Base-by-base conservation (phyloP, 2,329 filamentous ascomycete species). In the Hypoxylon sp. region DNA sequence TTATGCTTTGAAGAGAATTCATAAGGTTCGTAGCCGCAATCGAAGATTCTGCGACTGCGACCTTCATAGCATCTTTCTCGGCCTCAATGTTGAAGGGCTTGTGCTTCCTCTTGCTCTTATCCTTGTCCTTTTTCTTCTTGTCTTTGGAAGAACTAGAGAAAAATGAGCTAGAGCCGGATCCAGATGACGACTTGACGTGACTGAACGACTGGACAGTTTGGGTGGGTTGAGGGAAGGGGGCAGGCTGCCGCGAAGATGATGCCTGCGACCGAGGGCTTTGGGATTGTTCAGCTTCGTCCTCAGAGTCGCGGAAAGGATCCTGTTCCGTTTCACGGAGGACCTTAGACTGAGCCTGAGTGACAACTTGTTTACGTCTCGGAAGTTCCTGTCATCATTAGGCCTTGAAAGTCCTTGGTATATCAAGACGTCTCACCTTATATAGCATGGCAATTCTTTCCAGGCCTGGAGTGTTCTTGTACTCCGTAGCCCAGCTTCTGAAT, bases 11-110 rank as follows among this genome's bases (percentile, higher is more conserved):
- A 37, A 99, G 83, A 0, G 90, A 88, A 75, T 99, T 98, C 75
- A 90, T 85, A 39, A 99, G 84, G 76, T 97, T 97, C 0, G 92
- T 97, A n/a, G 93, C 90, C 2, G 94, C 92, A 39, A 98, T 92
- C 0, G 93, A 94, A 0, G 94, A 89, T 48, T 95, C 92, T 2
- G 95, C 96, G 68, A 99, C 94, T n/a, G 90, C 88, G 67, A 90
- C 88, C 70, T 97, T 90, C 82, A 99, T 94, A 65, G 91, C 85
- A 0, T 92, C 91, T 78, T 95, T 95, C 78, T 98, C 96, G 39
- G 88, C 90, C 72, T 96, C 92, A 0, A 98, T 84, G 75, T 91
- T 93, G 82, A 98, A 97, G 0, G 87, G 82, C 74, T 86, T 87
- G 43, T 82, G 78, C 75, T 88, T 87, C 68, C 84, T 88, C 72